Evolutionary conservation across 1,284 basidiomycete species (phyloP).

Genomic region (Sutorius eximius): DNA sequence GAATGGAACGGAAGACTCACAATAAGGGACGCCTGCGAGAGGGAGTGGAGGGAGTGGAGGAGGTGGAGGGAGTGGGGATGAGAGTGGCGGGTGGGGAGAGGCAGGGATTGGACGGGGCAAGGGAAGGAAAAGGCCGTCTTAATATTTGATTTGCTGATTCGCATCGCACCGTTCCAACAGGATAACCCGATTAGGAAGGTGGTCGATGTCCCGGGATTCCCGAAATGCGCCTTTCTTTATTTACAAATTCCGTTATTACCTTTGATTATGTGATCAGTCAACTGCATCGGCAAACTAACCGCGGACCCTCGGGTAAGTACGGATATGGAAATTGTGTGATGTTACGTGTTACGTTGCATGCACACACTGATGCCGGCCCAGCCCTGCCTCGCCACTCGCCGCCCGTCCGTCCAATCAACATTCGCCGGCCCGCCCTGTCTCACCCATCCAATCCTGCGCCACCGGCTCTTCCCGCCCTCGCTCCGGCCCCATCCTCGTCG

Average conservation of each 20-base stretch:
- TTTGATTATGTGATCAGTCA: conserved; percentile 32
- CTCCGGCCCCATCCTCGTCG: conserved; percentile 10
- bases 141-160: conserved; percentile 42
- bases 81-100: conserved; percentile 16
- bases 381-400: conserved; percentile 28
- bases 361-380: conserved; percentile 26
- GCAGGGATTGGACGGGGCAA: conserved; percentile 24
- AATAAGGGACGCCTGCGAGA: conserved; percentile 3
- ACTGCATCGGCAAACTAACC: conserved; percentile 32
- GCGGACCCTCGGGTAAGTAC: conserved; percentile 29
- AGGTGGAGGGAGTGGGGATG: not conserved
- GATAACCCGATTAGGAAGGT: conserved; percentile 14
- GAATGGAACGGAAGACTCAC: conserved; percentile 22
- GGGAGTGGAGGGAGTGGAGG: not conserved
- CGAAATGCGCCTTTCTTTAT: conserved; percentile 28
- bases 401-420: conserved; percentile 9
- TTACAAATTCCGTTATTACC: conserved; percentile 36
- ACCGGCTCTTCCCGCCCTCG: conserved; percentile 25
- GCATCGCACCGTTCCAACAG: conserved; percentile 33
- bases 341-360: conserved; percentile 30
- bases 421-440: conserved; percentile 21
- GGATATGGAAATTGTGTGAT: conserved; percentile 26
- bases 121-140: conserved; percentile 32
- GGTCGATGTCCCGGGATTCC: conserved; percentile 26
- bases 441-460: conserved; percentile 22